Conservation (phyloP, 371 early-diverging fungal genomes). For the Lichtheimia ramosa region DNA sequence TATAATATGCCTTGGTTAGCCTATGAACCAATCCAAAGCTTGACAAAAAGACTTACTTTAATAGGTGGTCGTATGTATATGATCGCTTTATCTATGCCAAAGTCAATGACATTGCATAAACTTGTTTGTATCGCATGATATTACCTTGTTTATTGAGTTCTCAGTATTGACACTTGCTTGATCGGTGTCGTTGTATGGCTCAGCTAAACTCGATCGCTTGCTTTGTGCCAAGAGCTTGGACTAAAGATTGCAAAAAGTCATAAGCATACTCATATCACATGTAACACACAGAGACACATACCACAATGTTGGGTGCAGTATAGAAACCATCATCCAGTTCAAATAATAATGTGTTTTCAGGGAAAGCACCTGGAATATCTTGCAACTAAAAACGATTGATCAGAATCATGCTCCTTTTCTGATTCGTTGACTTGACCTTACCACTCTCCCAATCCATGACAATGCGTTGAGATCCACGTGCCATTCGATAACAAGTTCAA, state of each 20-base stretch:
- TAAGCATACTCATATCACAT: neutral
- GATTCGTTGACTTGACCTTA: conserved; percentile 9
- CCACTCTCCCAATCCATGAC: conserved; percentile 45
- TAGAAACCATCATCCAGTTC: conserved; percentile 60
- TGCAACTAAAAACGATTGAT: conserved; percentile 23
- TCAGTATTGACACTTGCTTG: conserved; percentile 22
- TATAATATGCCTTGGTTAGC: neutral
- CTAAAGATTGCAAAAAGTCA: conserved; percentile 5
- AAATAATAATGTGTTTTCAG: conserved; percentile 55
- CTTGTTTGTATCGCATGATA: no score
- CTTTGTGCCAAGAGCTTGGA: conserved; percentile 16
- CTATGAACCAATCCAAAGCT: neutral
- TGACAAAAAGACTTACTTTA: conserved; percentile 27
- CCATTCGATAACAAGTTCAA: conserved; percentile 51
- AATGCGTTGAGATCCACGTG: conserved; percentile 50
- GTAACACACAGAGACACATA: neutral
- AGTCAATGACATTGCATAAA: no score
- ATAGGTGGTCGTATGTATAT: conserved; percentile 53
- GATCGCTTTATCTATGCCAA: conserved; percentile 38
- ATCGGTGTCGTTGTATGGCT: conserved; percentile 8
- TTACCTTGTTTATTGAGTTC: conserved; percentile 20
- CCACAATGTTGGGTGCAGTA: conserved; percentile 45
- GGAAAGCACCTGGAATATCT: conserved; percentile 41
- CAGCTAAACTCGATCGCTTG: conserved; percentile 25
- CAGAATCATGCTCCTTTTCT: neutral